Conservation (phyloP, 345 rosid species). For the Rhodamnia rubescens region DNA sequence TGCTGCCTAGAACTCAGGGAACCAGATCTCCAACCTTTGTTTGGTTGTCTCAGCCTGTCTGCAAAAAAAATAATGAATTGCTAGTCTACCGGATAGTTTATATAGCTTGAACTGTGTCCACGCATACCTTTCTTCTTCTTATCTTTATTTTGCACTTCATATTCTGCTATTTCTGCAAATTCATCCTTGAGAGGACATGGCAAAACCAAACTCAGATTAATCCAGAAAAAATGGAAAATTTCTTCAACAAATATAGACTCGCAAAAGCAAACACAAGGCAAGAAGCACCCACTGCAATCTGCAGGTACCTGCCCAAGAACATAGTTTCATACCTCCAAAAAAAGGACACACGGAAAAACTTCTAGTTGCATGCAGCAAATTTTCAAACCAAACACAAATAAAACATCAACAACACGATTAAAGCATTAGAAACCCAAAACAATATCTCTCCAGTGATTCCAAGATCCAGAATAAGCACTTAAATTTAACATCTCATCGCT, state of each 20-base stretch:
- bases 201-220: not conserved
- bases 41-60: conserved; percentile 25
- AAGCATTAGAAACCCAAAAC: not conserved
- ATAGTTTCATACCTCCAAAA: not conserved
- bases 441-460: not conserved
- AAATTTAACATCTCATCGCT: not conserved
- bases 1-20: conserved; percentile 7
- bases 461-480: not conserved
- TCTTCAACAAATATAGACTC: not conserved
- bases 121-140: conserved; percentile 21
- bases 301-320: not conserved
- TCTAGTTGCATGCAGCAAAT: not conserved
- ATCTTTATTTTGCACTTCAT: conserved; percentile 31
- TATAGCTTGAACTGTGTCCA: not conserved
- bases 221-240: not conserved
- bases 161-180: conserved; percentile 61
- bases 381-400: not conserved
- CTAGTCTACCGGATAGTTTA: not conserved
- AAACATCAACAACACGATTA: not conserved
- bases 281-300: not conserved
- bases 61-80: conserved; percentile 4
- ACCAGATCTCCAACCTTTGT: conserved; percentile 11
- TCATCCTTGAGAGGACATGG: conserved; percentile 41
- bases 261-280: not conserved
- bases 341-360: not conserved